Base-by-base conservation (phyloP, 164 flowering plant species). In the Pachysandra terminalis region DNA sequence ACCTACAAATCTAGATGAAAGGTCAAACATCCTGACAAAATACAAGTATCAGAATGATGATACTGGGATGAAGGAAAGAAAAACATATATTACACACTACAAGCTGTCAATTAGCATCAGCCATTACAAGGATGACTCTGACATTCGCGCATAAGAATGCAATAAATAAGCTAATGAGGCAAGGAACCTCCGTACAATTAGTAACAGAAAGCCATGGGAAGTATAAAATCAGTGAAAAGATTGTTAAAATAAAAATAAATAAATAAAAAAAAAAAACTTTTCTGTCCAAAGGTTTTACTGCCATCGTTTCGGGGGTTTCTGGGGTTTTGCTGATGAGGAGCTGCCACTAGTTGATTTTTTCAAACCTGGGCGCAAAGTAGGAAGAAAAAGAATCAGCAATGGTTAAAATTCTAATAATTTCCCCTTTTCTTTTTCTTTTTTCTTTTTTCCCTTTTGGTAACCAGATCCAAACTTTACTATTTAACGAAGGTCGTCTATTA, bases 221-320 rank as follows among this genome's bases (percentile, higher is more conserved):
- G 4, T 9, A 35, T 22, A 59, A 58, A 68, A 32, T 7, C 37
- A 32, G 37, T 32, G 51, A 17, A 24, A 12, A 61, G 49, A 16
- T 0, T 14, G n/a, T n/a, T 45, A 14, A 64, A 5, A 45, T n/a
- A 10, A 21, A 54, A 66, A 55, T 62, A 63, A 63, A 25, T 13
- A n/a, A n/a, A n/a, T n/a, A n/a, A n/a, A n/a, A n/a, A n/a, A n/a
- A n/a, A n/a, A n/a, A n/a, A n/a, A n/a, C n/a, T 45, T 54, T 56
- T 22, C 55, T 0, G 22, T 56, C 37, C 16, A 25, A n/a, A n/a
- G n/a, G 35, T 1, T 35, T 60, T 70, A 69, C 64, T 65, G 67
- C 68, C 72, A 68, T 54, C 72, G 63, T 59, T 22, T 58, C 32
- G 64, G 9, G 65, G 74, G 5, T 57, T 63, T 70, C 59, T 3